A percentile compares a stretch with the other conserved stretches of the same genome.
Evolutionary conservation across 768 basidiomycete species (phyloP).

Genomic region (Leccinellum albellum): DNA sequence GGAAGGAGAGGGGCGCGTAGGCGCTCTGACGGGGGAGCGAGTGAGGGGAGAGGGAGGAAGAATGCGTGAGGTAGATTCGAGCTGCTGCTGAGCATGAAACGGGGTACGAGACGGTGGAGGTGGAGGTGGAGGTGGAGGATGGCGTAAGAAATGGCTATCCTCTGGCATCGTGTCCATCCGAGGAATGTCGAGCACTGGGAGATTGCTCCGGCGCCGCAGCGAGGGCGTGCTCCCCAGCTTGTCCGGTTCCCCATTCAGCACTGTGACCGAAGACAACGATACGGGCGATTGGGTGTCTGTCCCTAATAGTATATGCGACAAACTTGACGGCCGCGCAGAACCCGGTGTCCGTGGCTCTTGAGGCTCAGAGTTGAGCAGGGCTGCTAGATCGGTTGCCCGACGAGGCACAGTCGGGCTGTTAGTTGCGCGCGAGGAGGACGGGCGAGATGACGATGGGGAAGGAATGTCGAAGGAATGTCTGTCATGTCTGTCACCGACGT

Average conservation of each 20-base stretch:
- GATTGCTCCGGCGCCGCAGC: slow-evolving; percentile 29
- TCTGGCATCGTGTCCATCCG: slow-evolving; percentile 24
- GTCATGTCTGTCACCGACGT: slow-evolving; percentile 24
- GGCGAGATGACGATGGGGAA: slow-evolving; percentile 36
- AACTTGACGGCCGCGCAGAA: slow-evolving; percentile 41
- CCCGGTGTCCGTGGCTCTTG: slow-evolving; percentile 34
- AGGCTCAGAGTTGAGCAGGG: slow-evolving; percentile 67
- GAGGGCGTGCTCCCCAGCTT: slow-evolving; percentile 23
- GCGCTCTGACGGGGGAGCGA: slow-evolving; percentile 23
- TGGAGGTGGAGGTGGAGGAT: slow-evolving; percentile 10
- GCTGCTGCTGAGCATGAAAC: slow-evolving; percentile 18
- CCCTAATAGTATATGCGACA: slow-evolving; percentile 38
- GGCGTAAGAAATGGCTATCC: slow-evolving; percentile 28
- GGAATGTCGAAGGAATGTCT: slow-evolving; percentile 29
- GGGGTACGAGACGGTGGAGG: slow-evolving; percentile 19
- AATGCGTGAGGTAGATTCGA: slow-evolving; percentile 24
- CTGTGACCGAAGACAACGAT: slow-evolving; percentile 10
- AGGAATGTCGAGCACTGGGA: slow-evolving; percentile 32
- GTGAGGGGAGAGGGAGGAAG: slow-evolving; percentile 29
- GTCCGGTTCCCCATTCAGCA: slow-evolving; percentile 24
- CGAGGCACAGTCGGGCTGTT: slow-evolving; percentile 49
- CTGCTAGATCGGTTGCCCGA: slow-evolving; percentile 73
- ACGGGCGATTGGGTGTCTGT: slow-evolving; percentile 24
- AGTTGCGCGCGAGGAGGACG: slow-evolving; percentile 30
- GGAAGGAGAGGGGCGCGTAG: slow-evolving; percentile 38